These are phyloP conservation scores for Pistacia integerrima DNA, from an alignment of 345 rosid species.

Conservation along the genomic window DNA sequence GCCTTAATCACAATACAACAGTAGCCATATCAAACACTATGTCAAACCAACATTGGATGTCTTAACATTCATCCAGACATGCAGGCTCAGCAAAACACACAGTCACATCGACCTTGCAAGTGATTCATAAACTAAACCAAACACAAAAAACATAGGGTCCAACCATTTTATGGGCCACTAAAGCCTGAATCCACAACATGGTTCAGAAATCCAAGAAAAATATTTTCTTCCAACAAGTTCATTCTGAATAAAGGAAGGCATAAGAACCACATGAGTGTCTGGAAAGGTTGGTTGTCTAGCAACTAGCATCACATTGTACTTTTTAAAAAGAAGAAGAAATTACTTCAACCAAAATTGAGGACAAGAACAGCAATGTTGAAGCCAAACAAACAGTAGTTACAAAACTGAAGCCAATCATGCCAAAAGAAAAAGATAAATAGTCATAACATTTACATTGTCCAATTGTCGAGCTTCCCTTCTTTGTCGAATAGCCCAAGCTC, in stretches of 20 bases:
- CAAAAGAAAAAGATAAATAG: slow-evolving; percentile 8
- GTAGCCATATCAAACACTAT: background rate
- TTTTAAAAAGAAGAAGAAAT: background rate
- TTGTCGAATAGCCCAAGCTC: slow-evolving; percentile 98
- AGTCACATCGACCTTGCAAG: no score
- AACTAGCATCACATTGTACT: background rate
- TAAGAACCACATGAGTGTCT: background rate
- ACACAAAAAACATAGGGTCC: no score
- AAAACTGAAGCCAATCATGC: slow-evolving; percentile 4
- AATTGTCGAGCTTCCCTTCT: slow-evolving; percentile 82
- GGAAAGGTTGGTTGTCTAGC: background rate
- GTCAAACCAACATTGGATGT: background rate
- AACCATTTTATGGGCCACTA: no score
- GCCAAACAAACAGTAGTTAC: background rate
- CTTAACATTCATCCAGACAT: background rate
- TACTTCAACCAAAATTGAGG: background rate
- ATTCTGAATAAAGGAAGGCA: background rate
- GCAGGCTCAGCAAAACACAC: no score
- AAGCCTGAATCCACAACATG: no score
- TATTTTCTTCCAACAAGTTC: no score
- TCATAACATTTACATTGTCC: slow-evolving; percentile 71
- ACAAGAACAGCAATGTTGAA: background rate
- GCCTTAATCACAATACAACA: background rate
- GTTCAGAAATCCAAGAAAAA: no score
- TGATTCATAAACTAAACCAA: no score